Evolutionary conservation across 345 rosid genomes (phyloP).

Genomic region (Schrenkiella parvula): DNA sequence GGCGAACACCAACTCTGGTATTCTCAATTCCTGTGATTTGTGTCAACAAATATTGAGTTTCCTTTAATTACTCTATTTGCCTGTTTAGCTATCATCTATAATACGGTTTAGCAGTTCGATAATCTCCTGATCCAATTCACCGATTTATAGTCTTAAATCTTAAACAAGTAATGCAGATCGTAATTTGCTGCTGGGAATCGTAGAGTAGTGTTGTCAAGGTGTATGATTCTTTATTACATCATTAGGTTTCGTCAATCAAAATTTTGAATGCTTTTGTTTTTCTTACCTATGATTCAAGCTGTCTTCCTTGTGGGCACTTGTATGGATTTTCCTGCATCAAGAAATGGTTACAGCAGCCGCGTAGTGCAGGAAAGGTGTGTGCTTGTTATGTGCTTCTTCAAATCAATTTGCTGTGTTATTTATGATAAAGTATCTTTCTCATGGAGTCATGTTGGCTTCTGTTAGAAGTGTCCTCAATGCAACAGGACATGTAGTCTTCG

Average conservation of each 20-base stretch:
- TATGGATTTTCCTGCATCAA: slow-evolving; percentile 78
- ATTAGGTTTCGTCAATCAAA: neutral
- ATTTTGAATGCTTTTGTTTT: neutral
- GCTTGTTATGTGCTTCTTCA: slow-evolving; percentile 9
- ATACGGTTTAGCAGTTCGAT: slow-evolving; percentile 7
- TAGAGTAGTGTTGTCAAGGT: neutral
- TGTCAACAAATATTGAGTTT: neutral
- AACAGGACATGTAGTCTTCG: slow-evolving; percentile 49
- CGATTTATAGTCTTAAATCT: too few relatives aligned
- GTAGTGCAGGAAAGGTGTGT: slow-evolving; percentile 58
- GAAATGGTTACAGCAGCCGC: slow-evolving; percentile 61
- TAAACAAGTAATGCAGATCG: neutral
- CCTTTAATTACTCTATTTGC: too few relatives aligned
- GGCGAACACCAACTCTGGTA: slow-evolving; percentile 81
- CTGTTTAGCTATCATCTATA: neutral
- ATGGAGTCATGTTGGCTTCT: neutral
- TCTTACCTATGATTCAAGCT: slow-evolving; percentile 38
- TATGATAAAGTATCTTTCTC: neutral
- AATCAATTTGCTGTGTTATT: neutral
- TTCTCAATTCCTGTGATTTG: neutral
- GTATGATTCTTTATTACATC: neutral
- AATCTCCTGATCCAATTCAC: neutral
- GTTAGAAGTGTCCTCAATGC: slow-evolving; percentile 88
- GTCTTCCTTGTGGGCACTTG: slow-evolving; percentile 92
- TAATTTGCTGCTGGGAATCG: neutral